A percentile compares a stretch with the other conserved stretches of the same genome.
phyloP scores from a whole-genome alignment of 2,329 filamentous ascomycete genomes.

The Colletotrichum plurivorum region DNA sequence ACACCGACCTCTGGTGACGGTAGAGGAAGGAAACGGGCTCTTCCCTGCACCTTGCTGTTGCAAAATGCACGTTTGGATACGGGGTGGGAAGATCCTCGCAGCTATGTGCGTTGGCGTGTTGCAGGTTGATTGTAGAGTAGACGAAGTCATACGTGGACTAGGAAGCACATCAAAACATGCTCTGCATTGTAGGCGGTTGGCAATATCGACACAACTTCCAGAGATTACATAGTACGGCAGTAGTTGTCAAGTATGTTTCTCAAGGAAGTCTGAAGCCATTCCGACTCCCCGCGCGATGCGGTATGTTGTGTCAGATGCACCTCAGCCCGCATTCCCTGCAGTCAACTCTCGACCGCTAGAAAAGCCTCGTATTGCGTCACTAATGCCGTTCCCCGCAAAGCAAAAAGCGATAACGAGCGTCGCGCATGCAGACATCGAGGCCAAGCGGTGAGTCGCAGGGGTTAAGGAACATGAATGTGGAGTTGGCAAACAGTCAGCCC shows the following conservation, averaged over 20 bases:
- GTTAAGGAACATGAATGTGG: no score
- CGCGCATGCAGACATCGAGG: not conserved
- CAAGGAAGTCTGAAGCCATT: no score
- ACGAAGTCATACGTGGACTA: not conserved
- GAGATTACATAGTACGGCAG: no score
- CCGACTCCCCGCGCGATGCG: no score
- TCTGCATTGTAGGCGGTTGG: not conserved
- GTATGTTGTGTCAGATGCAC: no score
- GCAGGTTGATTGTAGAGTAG: not conserved
- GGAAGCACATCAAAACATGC: not conserved
- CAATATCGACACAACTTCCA: no score
- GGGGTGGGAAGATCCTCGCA: constrained; percentile 1
- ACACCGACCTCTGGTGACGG: constrained; percentile 25
- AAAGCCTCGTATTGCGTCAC: constrained; percentile 16
- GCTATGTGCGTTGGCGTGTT: constrained; percentile 1
- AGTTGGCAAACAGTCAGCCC: no score
- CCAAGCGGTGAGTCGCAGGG: not conserved
- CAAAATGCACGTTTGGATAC: not conserved
- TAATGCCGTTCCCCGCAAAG: constrained; percentile 23
- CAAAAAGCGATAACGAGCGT: constrained; percentile 5
- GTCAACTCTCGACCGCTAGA: constrained; percentile 11
- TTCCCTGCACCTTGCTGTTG: not conserved
- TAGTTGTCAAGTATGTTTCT: no score
- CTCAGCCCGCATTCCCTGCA: not conserved
- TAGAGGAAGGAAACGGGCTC: not conserved